phyloP scores from a whole-genome alignment of 768 basidiomycete genomes.

The Rhodotorula diobovata region DNA sequence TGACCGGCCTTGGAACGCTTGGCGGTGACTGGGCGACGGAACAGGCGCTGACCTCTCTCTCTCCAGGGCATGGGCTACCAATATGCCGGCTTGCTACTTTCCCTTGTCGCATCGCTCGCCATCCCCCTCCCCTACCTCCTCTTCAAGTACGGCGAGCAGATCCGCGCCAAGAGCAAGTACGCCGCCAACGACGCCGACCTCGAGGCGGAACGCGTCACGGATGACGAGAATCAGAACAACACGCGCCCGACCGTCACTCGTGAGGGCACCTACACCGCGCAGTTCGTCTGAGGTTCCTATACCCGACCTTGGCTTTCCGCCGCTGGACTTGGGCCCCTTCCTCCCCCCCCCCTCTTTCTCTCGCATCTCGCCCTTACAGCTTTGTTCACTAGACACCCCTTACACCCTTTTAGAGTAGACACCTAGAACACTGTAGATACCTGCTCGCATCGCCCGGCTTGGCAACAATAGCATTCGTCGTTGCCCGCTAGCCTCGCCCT shows the following conservation, averaged over 20 bases:
- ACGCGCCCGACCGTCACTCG: neutral
- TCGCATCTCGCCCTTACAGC: neutral
- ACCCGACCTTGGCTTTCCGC: neutral
- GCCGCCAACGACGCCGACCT: constrained; percentile 21
- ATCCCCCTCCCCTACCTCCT: constrained; percentile 31
- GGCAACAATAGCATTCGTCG: too few relatives aligned
- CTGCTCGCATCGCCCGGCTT: too few relatives aligned
- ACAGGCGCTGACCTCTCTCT: neutral
- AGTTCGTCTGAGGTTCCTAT: neutral
- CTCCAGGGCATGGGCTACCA: constrained; percentile 15
- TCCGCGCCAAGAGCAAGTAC: constrained; percentile 31
- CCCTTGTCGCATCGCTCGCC: constrained; percentile 30
- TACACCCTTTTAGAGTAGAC: too few relatives aligned
- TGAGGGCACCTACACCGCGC: neutral
- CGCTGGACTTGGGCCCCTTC: neutral
- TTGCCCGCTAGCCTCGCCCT: too few relatives aligned
- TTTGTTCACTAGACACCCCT: too few relatives aligned
- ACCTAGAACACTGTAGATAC: too few relatives aligned
- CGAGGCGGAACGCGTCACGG: constrained; percentile 2
- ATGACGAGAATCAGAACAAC: constrained; percentile 1
- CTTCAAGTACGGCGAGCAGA: constrained; percentile 29
- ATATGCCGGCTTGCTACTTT: constrained; percentile 23
- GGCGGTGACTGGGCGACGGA: too few relatives aligned
- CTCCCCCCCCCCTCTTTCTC: neutral
- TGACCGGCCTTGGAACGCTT: too few relatives aligned